phyloP scores from a whole-genome alignment of 305 asterid genomes.

The Fraxinus velutina region DNA sequence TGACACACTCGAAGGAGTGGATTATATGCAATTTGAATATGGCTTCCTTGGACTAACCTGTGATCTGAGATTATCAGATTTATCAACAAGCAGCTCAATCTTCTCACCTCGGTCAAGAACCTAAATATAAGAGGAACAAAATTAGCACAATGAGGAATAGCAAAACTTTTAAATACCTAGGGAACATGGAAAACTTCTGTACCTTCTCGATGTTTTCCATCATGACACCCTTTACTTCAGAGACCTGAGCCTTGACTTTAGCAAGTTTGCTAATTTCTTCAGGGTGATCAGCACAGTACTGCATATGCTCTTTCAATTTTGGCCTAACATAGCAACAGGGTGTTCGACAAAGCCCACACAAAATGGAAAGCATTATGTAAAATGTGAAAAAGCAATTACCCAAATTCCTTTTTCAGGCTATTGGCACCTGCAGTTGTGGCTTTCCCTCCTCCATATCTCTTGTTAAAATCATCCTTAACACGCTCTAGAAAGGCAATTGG shows the following conservation, averaged over 20 bases:
- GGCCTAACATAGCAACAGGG: slow-evolving; percentile 35
- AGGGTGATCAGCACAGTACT: slow-evolving; percentile 68
- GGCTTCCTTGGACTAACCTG: slow-evolving; percentile 40
- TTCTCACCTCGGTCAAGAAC: slow-evolving; percentile 84
- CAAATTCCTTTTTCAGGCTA: slow-evolving; percentile 39
- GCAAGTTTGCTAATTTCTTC: slow-evolving; percentile 68
- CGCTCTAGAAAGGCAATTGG: slow-evolving; percentile 23
- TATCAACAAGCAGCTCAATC: slow-evolving; percentile 71
- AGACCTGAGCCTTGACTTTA: slow-evolving; percentile 71
- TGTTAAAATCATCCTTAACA: slow-evolving; percentile 19
- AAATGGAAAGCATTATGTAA: not conserved
- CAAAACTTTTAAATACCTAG: not conserved
- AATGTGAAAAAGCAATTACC: slow-evolving; percentile 22
- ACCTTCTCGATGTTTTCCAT: slow-evolving; percentile 90
- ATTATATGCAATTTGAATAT: not conserved
- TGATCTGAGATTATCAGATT: slow-evolving; percentile 64
- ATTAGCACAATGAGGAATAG: not conserved
- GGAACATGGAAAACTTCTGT: not conserved
- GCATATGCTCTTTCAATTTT: slow-evolving; percentile 68
- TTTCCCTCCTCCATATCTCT: slow-evolving; percentile 21
- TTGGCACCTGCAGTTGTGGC: slow-evolving; percentile 29
- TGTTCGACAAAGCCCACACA: not conserved
- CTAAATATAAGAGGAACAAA: slow-evolving; percentile 24
- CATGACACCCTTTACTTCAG: slow-evolving; percentile 82
- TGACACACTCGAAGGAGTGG: not conserved